Base-by-base conservation (phyloP, 1,284 basidiomycete species). In the Moesziomyces sp. region DNA sequence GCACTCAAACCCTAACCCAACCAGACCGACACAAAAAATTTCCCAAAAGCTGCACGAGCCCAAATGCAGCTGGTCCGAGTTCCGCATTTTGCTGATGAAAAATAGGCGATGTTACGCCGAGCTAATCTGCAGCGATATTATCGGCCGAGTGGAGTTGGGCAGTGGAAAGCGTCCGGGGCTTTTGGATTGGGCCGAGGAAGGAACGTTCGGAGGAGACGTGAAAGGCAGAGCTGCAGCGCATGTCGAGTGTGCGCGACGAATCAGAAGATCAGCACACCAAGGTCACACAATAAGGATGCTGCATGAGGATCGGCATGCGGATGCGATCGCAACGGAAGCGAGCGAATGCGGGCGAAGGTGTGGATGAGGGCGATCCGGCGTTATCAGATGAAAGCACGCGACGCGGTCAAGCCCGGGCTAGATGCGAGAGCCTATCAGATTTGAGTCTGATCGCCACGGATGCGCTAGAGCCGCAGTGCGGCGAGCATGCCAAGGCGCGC, bases 341-440 rank as follows among this genome's bases (percentile, higher is more conserved):
- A 34, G 30, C 30, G 30, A 34, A 34, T 13, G 30, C 13, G 9
- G 30, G 30, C 30, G 2, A 34, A 34, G 30, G 30, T 34, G 30
- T 34, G 30, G 30, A 40, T 40, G 38, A 16, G 38, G 38, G 65
- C 40, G 59, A 55, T 68, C 65, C 47, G 65, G 65, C 65, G 38
- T 68, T 68, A 68, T 68, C 65, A 54, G 65, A 68, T 62, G 23
- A 21, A 28, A 3, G 26, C 50, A 21, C 19, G 24, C 46, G 18
- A 21, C 42, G 40, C 42, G 16, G 7, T n/a, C 28, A 21, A 44
- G 51, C 28, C 30, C 11, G 35, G 21, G 43, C n/a, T 28, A 3
- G 28, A 47, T 11, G 10, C 19, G 40, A 35, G 24, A 42, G 55
- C 65, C 65, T 68, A 62, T 68, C 65, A 68, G 65, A 68, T 62